Conservation (phyloP, 257 asterid genomes). For the Agastache rugosa region DNA sequence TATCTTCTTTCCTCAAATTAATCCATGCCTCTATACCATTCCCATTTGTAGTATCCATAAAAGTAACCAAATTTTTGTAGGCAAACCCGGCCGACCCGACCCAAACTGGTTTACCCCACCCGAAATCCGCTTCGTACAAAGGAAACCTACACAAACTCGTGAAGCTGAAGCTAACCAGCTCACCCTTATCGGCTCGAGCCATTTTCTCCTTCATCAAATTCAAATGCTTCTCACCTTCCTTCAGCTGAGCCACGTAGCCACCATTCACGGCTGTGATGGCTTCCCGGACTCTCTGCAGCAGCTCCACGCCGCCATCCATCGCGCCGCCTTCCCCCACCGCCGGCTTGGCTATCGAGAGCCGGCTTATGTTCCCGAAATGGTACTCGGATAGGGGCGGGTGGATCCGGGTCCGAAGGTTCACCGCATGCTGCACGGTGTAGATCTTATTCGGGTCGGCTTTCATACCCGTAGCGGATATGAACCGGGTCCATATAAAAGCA, state of each 20-base stretch:
- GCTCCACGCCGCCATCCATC: slow-evolving; percentile 26
- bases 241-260: slow-evolving; percentile 34
- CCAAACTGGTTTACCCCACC: slow-evolving; percentile 18
- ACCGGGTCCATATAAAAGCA: slow-evolving; percentile 57
- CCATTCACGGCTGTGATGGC: slow-evolving; percentile 40
- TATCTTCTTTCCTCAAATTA: slow-evolving; percentile 10
- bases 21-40: slow-evolving; percentile 21
- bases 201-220: slow-evolving; percentile 33
- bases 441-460: slow-evolving; percentile 40
- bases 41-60: slow-evolving; percentile 1
- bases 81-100: slow-evolving; percentile 15
- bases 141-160: slow-evolving; percentile 47
- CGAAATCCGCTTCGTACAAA: slow-evolving; percentile 8
- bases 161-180: slow-evolving; percentile 45
- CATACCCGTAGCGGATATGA: slow-evolving; percentile 27
- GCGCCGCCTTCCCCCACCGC: slow-evolving; percentile 10
- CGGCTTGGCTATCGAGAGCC: slow-evolving; percentile 38
- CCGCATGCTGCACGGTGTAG: slow-evolving; percentile 43
- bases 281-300: slow-evolving; percentile 41
- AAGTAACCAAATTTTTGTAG: slow-evolving; percentile 17
- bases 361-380: slow-evolving; percentile 51
- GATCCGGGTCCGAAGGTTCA: slow-evolving; percentile 47
- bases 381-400: slow-evolving; percentile 45
- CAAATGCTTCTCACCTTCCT: slow-evolving; percentile 40
- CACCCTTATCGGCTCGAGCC: slow-evolving; percentile 32